phyloP scores from a whole-genome alignment of 768 basidiomycete species.

The Naganishia vaughanmartiniae region DNA sequence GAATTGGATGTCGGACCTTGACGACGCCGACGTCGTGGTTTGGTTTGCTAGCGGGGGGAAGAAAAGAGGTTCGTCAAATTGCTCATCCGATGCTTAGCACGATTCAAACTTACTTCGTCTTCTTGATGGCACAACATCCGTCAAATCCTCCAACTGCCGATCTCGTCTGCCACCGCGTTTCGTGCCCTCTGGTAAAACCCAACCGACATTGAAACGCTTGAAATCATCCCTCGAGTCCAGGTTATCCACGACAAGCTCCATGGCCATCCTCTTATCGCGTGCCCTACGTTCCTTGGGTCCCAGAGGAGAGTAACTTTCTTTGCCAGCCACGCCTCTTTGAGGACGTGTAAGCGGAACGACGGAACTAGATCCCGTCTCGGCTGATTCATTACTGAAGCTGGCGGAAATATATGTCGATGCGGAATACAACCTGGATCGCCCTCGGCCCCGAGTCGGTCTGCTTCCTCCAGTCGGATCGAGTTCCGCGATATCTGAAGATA shows the following conservation, averaged over 20 bases:
- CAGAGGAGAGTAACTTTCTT: constrained; percentile 37
- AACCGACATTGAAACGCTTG: constrained; percentile 76
- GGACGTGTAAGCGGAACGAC: constrained; percentile 25
- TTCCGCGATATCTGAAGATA: not conserved
- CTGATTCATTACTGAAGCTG: not conserved
- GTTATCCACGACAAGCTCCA: constrained; percentile 62
- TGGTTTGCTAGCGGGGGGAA: constrained; percentile 55
- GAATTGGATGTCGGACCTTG: not conserved
- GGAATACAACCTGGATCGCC: not conserved
- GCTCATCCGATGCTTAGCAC: not conserved
- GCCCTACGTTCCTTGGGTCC: constrained; percentile 44
- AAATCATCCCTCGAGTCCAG: constrained; percentile 73
- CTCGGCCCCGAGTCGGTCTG: not conserved
- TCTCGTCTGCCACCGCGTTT: constrained; percentile 63
- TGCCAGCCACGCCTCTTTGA: constrained; percentile 42
- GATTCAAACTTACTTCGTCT: constrained; percentile 51
- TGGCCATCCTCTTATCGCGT: constrained; percentile 33
- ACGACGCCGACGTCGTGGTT: constrained; percentile 12
- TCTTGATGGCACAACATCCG: constrained; percentile 4
- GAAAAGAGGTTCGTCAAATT: constrained; percentile 18
- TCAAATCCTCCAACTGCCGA: constrained; percentile 51
- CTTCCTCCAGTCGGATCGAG: not conserved
- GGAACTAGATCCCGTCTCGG: not conserved
- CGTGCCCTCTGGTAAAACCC: constrained; percentile 77
- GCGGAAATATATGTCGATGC: not conserved